Conservation (phyloP, 176 grass and related monocot species). For the Eragrostis curvula region DNA sequence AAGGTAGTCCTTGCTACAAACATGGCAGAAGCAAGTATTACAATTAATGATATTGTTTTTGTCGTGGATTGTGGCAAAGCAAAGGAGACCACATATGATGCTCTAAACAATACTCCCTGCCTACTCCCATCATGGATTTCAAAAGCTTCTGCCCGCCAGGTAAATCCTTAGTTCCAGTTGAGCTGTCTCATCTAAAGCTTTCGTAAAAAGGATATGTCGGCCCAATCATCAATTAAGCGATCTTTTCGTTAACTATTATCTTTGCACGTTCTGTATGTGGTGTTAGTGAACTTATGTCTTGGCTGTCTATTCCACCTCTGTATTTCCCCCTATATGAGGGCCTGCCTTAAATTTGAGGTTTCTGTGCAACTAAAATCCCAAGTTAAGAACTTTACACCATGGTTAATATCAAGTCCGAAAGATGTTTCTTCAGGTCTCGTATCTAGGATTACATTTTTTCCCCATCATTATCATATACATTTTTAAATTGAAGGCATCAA, state of each 20-base stretch:
- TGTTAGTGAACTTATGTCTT: slow-evolving; percentile 14
- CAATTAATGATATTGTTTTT: slow-evolving; percentile 97
- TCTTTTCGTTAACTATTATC: slow-evolving; percentile 4
- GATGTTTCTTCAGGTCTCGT: neutral
- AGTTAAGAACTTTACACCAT: neutral
- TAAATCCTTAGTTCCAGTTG: slow-evolving; percentile 37
- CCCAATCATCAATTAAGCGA: neutral
- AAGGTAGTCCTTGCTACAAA: slow-evolving; percentile 97
- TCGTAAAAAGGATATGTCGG: slow-evolving; percentile 2
- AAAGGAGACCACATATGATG: slow-evolving; percentile 97
- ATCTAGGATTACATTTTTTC: slow-evolving; percentile 7
- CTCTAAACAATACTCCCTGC: slow-evolving; percentile 98
- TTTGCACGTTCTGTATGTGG: slow-evolving; percentile 26
- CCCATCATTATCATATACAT: neutral
- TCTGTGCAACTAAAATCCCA: neutral
- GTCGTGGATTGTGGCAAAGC: slow-evolving; percentile 98
- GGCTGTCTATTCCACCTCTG: neutral
- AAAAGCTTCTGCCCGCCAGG: slow-evolving; percentile 95
- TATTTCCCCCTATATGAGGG: neutral
- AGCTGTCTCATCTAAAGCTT: slow-evolving; percentile 23
- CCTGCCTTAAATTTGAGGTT: slow-evolving; percentile 17
- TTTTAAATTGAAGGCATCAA: neutral
- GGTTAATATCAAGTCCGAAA: neutral
- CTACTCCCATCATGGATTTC: slow-evolving; percentile 99
- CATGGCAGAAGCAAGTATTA: slow-evolving; percentile 99